These are phyloP conservation scores for Brassica napus DNA, from an alignment of 345 rosid genomes.

Conservation along the genomic window Da-Ae NC_063442.1:30482501-30483000, in stretches of 20 bases:
- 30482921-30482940: not conserved
- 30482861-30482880: not conserved
- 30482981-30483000: not conserved
- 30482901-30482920: not conserved
- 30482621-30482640: not conserved
- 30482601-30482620: not conserved
- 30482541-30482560: not conserved
- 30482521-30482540: constrained; percentile 5
- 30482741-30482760: not conserved
- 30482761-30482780: not conserved
- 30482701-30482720: not conserved
- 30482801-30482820: not conserved
- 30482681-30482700: not conserved
- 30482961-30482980: not conserved
- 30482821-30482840: not conserved
- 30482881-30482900: not conserved
- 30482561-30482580: not conserved
- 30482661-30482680: not conserved
- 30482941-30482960: not conserved
- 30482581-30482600: not conserved
- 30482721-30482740: not conserved
- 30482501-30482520: not conserved
- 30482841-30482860: not conserved
- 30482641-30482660: not conserved
- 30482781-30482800: not conserved